Evolutionary conservation across 352 stramenopile species (phyloP), one percentile per base, ranked within the genome.

Genomic region (Phytopythium sindhum): DNA sequence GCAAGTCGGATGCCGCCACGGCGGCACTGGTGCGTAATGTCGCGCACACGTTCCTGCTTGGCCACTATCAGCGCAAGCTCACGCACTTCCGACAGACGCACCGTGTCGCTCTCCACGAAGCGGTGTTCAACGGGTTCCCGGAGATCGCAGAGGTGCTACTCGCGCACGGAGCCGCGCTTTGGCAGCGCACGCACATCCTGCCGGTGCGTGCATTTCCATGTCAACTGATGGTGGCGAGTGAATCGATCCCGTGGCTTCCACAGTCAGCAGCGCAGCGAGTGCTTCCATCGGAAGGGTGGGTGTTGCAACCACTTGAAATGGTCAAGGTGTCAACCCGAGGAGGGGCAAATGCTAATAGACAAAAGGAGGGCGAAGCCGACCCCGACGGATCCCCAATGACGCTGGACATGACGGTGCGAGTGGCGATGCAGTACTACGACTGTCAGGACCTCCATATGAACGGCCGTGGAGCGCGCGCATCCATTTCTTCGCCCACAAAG

Each of bases 31-130:
- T 89, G 51, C 73, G 71, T 21, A 86, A 80, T 62, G 78, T 90
- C 17, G 79, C 80, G 10, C 74, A 89, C 60, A 58, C 77, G 21
- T 89, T 92, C 55, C 67, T 92, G 33, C 56, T 92, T 37, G 70
- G 69, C 2, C 78, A 90, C 45, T 89, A 73, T 52, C 62, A 65
- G 9, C 70, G 81, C 0, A 78, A 81, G 58, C 67, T 89, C 1
- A 60, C 59, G 1, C 64, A 81, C 17, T 84, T 80, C 26, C 67
- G 76, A 0, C 81, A 84, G 44, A 91, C 83, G 0, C 80, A 89
- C 23, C 83, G 85, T n/a, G 81, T 91, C 21, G 57, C 85, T 21
- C 67, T 94, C 28, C 81, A 92, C 39, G 85, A 94, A 61, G 85
- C 83, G 15, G 58, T 90, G 14, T 71, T 88, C 54, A 94, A 91